These are phyloP conservation scores for Leucogyrophana mollusca DNA, from an alignment of 768 basidiomycete species.

Conservation along the genomic window DNA sequence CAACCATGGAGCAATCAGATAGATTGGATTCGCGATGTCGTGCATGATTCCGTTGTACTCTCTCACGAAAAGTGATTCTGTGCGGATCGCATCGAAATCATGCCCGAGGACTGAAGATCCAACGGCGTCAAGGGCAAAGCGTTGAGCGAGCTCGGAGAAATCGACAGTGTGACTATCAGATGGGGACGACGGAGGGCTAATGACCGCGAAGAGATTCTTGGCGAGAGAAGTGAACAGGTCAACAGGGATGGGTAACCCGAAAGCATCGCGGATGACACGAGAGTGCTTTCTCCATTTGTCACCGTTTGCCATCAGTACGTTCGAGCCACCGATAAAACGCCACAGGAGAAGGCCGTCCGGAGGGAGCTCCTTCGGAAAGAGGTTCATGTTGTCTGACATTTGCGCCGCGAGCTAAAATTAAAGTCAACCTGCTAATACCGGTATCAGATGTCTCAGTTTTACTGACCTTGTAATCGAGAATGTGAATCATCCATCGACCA, in stretches of 20 bases:
- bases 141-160: slow-evolving; percentile 25
- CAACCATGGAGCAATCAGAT: slow-evolving; percentile 32
- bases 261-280: slow-evolving; percentile 31
- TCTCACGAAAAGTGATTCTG: slow-evolving; percentile 33
- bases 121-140: slow-evolving; percentile 36
- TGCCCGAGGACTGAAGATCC: slow-evolving; percentile 36
- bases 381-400: slow-evolving; percentile 19
- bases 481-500: slow-evolving; percentile 40
- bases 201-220: slow-evolving; percentile 27
- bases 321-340: slow-evolving; percentile 32
- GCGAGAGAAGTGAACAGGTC: slow-evolving; percentile 31
- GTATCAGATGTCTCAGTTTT: background rate
- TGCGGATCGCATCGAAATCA: slow-evolving; percentile 34
- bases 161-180: slow-evolving; percentile 22
- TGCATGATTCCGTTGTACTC: slow-evolving; percentile 37
- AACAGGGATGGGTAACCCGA: slow-evolving; percentile 33
- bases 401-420: background rate
- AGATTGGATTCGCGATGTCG: slow-evolving; percentile 32
- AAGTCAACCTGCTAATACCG: background rate
- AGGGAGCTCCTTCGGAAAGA: slow-evolving; percentile 21
- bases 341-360: slow-evolving; percentile 34
- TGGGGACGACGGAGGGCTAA: slow-evolving; percentile 20
- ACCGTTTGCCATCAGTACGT: slow-evolving; percentile 38
- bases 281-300: slow-evolving; percentile 38
- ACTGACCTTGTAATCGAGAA: slow-evolving; percentile 34